A percentile compares a stretch with the other conserved stretches of the same genome.
These are phyloP conservation scores for Coemansia sp. DNA, from an alignment of 192 early-diverging fungal species.

Conservation along the genomic window DNA sequence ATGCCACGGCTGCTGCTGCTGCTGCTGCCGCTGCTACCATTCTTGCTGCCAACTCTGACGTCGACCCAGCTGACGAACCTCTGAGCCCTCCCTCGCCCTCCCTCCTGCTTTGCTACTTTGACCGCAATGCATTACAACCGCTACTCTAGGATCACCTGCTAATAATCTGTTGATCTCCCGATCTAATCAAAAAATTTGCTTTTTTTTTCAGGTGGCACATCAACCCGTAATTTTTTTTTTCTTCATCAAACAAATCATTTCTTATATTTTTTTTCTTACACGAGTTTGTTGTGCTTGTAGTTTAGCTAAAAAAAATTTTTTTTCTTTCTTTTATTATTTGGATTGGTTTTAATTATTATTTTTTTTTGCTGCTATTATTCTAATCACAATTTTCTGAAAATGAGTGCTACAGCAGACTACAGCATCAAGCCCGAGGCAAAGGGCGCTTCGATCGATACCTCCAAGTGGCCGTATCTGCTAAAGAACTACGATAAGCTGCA, in stretches of 20 bases:
- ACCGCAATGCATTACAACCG: too few relatives aligned
- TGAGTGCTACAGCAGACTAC: constrained; percentile 36
- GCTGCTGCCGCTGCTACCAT: too few relatives aligned
- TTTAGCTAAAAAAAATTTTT: not conserved
- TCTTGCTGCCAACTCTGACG: too few relatives aligned
- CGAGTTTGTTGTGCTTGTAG: not conserved
- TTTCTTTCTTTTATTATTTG: not conserved
- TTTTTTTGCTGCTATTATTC: not conserved
- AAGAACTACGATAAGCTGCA: constrained; percentile 99
- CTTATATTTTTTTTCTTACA: not conserved
- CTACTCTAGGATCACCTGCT: too few relatives aligned
- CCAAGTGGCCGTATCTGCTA: constrained; percentile 93
- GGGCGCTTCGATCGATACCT: constrained; percentile 83
- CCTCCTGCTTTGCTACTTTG: too few relatives aligned
- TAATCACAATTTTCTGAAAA: constrained; percentile 2
- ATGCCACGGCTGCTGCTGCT: too few relatives aligned
- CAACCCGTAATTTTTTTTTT: constrained; percentile 7
- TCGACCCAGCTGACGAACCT: too few relatives aligned
- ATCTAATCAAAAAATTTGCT: constrained; percentile 2
- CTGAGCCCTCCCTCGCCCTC: too few relatives aligned
- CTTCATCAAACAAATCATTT: constrained; percentile 2
- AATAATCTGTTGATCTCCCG: not conserved
- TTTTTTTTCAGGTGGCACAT: not conserved
- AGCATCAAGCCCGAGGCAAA: constrained; percentile 81
- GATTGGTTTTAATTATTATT: constrained; percentile 2